Base-by-base conservation (phyloP, 441 rosid species). In the Manihot esculenta region DNA sequence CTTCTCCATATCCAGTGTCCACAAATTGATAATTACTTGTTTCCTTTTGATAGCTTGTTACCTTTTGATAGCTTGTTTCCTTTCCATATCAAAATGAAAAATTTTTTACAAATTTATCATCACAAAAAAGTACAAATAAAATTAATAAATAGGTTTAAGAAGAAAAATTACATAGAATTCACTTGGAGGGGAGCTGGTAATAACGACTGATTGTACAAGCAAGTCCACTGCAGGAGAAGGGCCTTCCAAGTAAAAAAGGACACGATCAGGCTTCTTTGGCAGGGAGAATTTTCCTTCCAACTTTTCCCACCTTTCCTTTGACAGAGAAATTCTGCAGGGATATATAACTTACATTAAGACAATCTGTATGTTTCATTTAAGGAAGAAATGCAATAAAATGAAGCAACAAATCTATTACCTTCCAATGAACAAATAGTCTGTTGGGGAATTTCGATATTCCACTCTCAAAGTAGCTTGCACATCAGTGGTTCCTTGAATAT, bases 231-330 rank as follows among this genome's bases (percentile, higher is more conserved):
- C 97, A 49, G 98, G 90, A 74, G 89, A 70, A 24, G 98, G 96
- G 66, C 99, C 99, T 86, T 92, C 99, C 68, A 94, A 68, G 77
- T 90, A 94, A 72, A 94, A 83, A 47, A 94, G 79, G 73, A 79
- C 84, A 38, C 87, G 85, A 35, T 82, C 84, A 17, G 97, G 92
- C 79, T 86, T 74, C 56, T 84, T 74, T 57, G 93, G 74, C 74
- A 94, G 80, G 20, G 86, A 81, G 81, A 94, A 92, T 24, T 83
- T 81, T 76, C 97, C 99, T 82, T 87, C 91, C 73, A 92, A 64
- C 58, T 79, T 83, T 71, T 79, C 88, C 99, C 97, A 92, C 42
- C 73, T 82, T 72, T 79, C 89, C 70, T 86, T 83, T n/a, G 88
- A 83, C 26, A 85, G 92, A 70, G 85, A 78, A 64, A 86, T 73